Percentiles rank a stretch among this genome's conserved stretches.
Evolutionary conservation across 192 early-diverging fungal genomes (phyloP).

Genomic region (Endogone sp.): DNA sequence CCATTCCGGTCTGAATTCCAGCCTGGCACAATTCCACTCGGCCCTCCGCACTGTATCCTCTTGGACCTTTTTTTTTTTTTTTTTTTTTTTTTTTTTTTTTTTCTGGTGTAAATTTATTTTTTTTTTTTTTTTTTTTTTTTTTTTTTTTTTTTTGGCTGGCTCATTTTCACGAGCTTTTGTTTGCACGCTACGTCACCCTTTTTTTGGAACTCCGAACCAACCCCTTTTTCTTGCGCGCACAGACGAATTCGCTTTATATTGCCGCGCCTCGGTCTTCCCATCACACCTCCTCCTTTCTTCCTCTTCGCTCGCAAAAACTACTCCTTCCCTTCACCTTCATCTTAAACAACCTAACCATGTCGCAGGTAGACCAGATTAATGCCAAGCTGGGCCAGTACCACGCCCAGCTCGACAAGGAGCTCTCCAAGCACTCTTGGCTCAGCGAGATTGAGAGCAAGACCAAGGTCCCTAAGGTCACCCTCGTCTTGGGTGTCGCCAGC

Average conservation of each 20-base stretch:
- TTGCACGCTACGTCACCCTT: not conserved
- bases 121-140: not conserved
- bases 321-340: not conserved
- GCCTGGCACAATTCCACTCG: no score
- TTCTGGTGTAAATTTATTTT: not conserved
- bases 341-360: not conserved
- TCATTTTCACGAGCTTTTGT: not conserved
- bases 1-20: no score
- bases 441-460: constrained; percentile 69
- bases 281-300: not conserved
- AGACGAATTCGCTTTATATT: not conserved
- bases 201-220: not conserved
- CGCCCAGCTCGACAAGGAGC: constrained; percentile 59
- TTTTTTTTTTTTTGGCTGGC: not conserved
- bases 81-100: no score
- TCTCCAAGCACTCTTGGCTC: constrained; percentile 62
- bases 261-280: not conserved
- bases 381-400: not conserved
- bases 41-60: no score
- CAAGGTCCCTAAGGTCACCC: constrained; percentile 88
- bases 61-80: no score
- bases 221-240: no score
- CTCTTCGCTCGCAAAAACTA: not conserved
- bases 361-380: not conserved
- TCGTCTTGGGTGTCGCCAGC: constrained; percentile 57